phyloP scores from a whole-genome alignment of 176 grass and related monocot species.

The Tillandsia fasciculata region DNA sequence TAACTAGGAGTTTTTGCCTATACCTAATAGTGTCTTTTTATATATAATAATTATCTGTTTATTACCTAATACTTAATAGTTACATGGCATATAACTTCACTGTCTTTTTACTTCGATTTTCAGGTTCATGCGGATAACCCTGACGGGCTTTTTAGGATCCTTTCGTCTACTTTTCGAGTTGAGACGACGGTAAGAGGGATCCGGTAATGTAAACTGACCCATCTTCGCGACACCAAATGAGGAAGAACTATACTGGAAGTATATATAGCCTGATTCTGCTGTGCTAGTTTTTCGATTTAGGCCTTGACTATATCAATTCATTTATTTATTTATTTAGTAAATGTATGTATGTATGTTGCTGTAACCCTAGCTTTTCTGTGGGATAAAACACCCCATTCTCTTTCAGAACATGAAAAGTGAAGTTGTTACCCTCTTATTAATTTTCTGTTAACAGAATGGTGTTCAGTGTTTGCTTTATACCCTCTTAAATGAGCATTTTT shows the following conservation, averaged over 20 bases:
- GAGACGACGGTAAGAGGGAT: slow-evolving; percentile 64
- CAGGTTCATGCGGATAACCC: slow-evolving; percentile 97
- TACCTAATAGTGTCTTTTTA: too few relatives aligned
- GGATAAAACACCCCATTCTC: too few relatives aligned
- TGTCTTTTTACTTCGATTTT: not conserved
- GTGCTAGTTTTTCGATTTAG: not conserved
- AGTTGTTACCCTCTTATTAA: too few relatives aligned
- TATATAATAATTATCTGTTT: too few relatives aligned
- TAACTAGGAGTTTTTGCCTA: too few relatives aligned
- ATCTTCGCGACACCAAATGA: not conserved
- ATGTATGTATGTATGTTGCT: not conserved
- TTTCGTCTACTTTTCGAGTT: slow-evolving; percentile 68
- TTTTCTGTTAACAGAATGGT: too few relatives aligned
- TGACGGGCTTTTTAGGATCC: slow-evolving; percentile 82
- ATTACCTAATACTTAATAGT: too few relatives aligned
- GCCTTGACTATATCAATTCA: not conserved
- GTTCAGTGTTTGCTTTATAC: too few relatives aligned
- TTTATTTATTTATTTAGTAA: slow-evolving; percentile 13
- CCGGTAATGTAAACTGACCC: slow-evolving; percentile 19
- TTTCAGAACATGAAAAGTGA: too few relatives aligned
- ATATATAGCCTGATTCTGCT: not conserved
- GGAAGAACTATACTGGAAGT: not conserved
- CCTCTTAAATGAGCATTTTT: too few relatives aligned
- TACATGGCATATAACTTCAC: not conserved
- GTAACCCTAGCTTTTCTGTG: not conserved